Percentiles rank a stretch among this genome's conserved stretches.
Evolutionary conservation across 805 yeast genomes (phyloP).

Genomic region (Teunomyces funiuensis): DNA sequence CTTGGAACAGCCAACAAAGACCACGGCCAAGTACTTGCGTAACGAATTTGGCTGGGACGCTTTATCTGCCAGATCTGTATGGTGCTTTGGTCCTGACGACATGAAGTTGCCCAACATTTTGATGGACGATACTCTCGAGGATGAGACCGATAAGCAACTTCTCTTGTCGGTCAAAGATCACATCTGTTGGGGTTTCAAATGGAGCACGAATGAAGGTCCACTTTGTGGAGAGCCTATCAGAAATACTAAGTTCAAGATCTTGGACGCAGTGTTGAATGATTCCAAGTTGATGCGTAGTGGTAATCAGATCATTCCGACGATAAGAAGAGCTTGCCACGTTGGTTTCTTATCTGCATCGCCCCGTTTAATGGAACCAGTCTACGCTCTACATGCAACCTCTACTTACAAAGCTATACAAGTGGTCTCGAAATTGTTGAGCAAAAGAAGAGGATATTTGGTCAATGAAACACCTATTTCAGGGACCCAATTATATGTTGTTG

Average conservation of each 20-base stretch:
- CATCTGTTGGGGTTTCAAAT: conserved; percentile 74
- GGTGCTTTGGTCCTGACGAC: conserved; percentile 65
- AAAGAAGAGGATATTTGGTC: conserved; percentile 65
- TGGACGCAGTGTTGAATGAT: conserved; percentile 55
- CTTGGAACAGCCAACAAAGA: conserved; percentile 35
- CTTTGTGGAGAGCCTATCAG: conserved; percentile 82
- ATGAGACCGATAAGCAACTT: conserved; percentile 60
- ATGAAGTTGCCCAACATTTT: conserved; percentile 49
- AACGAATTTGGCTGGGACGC: conserved; percentile 76
- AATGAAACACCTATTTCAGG: conserved; percentile 61
- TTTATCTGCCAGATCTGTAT: conserved; percentile 74
- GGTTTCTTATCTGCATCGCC: conserved; percentile 80
- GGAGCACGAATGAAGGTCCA: conserved; percentile 88
- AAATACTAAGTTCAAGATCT: conserved; percentile 66
- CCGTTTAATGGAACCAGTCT: conserved; percentile 77
- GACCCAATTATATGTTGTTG: conserved; percentile 61
- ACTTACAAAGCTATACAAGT: conserved; percentile 47
- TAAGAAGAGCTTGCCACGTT: conserved; percentile 79
- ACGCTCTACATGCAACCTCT: conserved; percentile 58
- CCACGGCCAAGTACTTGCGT: conserved; percentile 55
- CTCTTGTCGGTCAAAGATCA: conserved; percentile 50
- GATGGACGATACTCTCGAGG: conserved; percentile 70
- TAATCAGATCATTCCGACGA: conserved; percentile 76
- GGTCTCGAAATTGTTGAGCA: conserved; percentile 49
- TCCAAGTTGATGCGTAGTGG: conserved; percentile 53